Evolutionary conservation across 1,284 basidiomycete species (phyloP).

Genomic region (Apiotrichum gamsii): DNA sequence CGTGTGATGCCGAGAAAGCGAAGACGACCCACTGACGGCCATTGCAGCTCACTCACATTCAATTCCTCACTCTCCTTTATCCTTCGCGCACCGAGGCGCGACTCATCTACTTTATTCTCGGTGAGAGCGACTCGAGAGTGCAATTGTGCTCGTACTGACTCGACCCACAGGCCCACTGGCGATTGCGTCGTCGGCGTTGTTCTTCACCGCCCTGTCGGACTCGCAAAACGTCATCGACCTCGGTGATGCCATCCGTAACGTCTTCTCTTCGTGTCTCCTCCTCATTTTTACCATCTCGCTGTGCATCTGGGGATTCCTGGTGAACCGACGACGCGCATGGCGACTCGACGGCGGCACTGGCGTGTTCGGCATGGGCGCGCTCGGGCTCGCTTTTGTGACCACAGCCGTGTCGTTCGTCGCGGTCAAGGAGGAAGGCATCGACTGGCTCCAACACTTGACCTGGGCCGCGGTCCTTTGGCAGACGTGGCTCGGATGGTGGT

Average conservation of each 20-base stretch:
- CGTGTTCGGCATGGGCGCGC: slow-evolving; percentile 77
- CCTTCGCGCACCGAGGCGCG: slow-evolving; percentile 85
- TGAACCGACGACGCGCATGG: slow-evolving; percentile 91
- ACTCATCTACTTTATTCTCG: slow-evolving; percentile 80
- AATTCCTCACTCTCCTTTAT: slow-evolving; percentile 92
- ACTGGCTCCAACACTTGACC: slow-evolving; percentile 77
- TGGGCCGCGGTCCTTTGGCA: slow-evolving; percentile 89
- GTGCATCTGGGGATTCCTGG: slow-evolving; percentile 84
- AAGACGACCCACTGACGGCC: background rate
- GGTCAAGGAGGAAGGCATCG: slow-evolving; percentile 71
- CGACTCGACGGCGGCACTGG: slow-evolving; percentile 91
- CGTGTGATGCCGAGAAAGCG: too few relatives aligned
- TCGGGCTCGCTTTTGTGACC: slow-evolving; percentile 68
- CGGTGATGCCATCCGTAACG: slow-evolving; percentile 77
- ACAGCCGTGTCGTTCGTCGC: slow-evolving; percentile 81
- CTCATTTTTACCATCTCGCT: slow-evolving; percentile 86
- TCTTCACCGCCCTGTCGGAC: slow-evolving; percentile 66
- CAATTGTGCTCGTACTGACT: background rate
- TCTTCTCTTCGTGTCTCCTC: slow-evolving; percentile 91
- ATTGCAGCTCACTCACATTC: slow-evolving; percentile 88
- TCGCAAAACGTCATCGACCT: slow-evolving; percentile 54
- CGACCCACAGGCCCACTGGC: slow-evolving; percentile 66
- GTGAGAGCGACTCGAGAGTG: slow-evolving; percentile 44
- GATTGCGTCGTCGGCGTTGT: slow-evolving; percentile 74
- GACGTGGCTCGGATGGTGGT: slow-evolving; percentile 80